Evolutionary conservation across 2,329 filamentous ascomycete species (phyloP), one percentile per base, ranked within the genome.

Genomic region (Huntiella savannae): DNA sequence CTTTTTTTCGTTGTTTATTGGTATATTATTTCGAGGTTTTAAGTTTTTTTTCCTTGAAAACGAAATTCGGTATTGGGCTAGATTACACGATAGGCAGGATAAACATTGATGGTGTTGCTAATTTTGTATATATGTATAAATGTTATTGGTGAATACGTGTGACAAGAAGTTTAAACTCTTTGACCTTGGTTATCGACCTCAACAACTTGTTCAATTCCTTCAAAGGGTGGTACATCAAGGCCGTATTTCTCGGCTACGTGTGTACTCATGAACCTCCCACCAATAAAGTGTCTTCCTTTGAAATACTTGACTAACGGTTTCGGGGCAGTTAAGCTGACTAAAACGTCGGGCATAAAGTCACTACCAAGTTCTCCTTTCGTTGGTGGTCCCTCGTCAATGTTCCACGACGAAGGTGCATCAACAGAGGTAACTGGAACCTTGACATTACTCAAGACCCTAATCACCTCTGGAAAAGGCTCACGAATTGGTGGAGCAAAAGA

Each of bases 371-470:
- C 88, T 1, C 77, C 73, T 13, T 34, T 12, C 12, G 36, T 16
- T 8, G 88, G 88, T 6, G 88, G 88, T 0, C 91, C 91, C 8
- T 69, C 67, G 57, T 94, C 83, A 48, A 98, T 92, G 60, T 91
- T 77, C 91, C 91, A 98, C 1, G 83, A 91, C 32, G 84, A 93
- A 1, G 91, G 91, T 5, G 84, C 86, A 63, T 98, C 91, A 16
- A 98, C 83, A 2, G 85, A 82, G 2, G 91, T 79, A 0, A 96
- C 81, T 0, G 86, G 82, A 5, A 91, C 57, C 19, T 70, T 70
- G 4, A 82, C 80, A 37, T 77, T 69, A 54, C 85, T 75, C 34
- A 98, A 68, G 5, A 81, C 77, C 50, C 72, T 66, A 54, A 98
- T 92, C 11, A 95, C 81, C 0, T 70, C 69, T 1, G 79, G 78